These are phyloP conservation scores for Vitellaria paradoxa DNA, from an alignment of 179 eudicot species.

Conservation along the genomic window DNA sequence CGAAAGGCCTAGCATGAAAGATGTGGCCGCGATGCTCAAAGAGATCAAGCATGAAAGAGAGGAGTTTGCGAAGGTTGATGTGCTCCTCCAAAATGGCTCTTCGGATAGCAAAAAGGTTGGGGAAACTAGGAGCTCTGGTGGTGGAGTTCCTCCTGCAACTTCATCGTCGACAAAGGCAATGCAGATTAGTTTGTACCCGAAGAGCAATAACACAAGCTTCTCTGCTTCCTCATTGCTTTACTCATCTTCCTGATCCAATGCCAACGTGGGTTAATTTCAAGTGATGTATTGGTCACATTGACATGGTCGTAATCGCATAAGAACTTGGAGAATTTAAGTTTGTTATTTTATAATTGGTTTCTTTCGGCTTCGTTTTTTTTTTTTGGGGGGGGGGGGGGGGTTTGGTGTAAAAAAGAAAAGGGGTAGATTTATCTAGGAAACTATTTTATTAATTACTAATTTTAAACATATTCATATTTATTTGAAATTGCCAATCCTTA, in stretches of 20 bases:
- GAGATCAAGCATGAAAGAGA: constrained; percentile 52
- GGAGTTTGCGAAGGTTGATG: constrained; percentile 42
- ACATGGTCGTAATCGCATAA: background rate
- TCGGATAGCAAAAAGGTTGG: background rate
- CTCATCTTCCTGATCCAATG: constrained; percentile 49
- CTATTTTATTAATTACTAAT: no score
- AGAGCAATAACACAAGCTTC: constrained; percentile 63
- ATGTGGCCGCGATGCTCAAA: constrained; percentile 66
- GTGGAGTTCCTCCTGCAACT: constrained; percentile 25
- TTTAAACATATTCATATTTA: no score
- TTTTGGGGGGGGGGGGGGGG: background rate
- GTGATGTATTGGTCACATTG: constrained; percentile 11
- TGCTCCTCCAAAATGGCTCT: constrained; percentile 30
- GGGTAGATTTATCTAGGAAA: no score
- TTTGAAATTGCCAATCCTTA: no score
- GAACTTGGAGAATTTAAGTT: background rate
- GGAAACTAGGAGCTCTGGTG: background rate
- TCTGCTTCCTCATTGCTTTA: constrained; percentile 70
- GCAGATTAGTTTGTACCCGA: constrained; percentile 25
- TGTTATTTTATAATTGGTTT: background rate
- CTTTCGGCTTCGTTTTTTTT: background rate
- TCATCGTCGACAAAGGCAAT: constrained; percentile 15
- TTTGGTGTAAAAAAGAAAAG: constrained; percentile 26
- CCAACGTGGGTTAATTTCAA: constrained; percentile 23
- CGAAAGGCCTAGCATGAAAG: constrained; percentile 67